These are phyloP conservation scores for Apium graveolens DNA, from an alignment of 129 eudicot genomes.

Conservation along the genomic window DNA sequence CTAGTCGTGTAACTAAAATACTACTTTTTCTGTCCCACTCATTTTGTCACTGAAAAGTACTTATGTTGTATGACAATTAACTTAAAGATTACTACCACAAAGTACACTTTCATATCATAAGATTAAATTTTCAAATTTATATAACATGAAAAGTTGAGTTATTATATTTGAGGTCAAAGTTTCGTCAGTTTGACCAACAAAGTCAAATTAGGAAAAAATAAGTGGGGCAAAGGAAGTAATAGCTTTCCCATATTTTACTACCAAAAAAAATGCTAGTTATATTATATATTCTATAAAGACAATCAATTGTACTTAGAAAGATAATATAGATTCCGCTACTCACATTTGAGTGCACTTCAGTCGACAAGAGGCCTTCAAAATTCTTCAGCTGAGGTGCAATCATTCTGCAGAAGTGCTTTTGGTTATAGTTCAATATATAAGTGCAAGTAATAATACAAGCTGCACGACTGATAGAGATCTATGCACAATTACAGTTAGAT, in stretches of 20 bases:
- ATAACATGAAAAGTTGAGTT: no score
- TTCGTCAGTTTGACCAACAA: no score
- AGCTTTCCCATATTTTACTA: not conserved
- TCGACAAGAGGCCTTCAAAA: constrained; percentile 70
- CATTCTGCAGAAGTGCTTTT: constrained; percentile 45
- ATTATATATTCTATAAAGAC: not conserved
- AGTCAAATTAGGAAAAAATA: no score
- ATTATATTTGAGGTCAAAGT: no score
- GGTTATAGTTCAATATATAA: not conserved
- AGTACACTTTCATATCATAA: no score
- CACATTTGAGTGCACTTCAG: constrained; percentile 42
- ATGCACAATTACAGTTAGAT: not conserved
- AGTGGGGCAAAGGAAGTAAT: no score
- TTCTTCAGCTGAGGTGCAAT: constrained; percentile 73
- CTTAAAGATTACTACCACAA: no score
- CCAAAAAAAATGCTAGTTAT: not conserved
- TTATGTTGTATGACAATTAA: no score
- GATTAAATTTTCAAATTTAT: no score
- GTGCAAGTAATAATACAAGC: not conserved
- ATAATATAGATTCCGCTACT: not conserved
- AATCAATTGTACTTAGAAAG: not conserved
- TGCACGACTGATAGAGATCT: not conserved
- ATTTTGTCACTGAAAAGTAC: no score
- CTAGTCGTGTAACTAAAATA: not conserved
- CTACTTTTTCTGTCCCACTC: no score